Evolutionary conservation across 768 basidiomycete species (phyloP).

Genomic region (Rhizopogon vinicolor): DNA sequence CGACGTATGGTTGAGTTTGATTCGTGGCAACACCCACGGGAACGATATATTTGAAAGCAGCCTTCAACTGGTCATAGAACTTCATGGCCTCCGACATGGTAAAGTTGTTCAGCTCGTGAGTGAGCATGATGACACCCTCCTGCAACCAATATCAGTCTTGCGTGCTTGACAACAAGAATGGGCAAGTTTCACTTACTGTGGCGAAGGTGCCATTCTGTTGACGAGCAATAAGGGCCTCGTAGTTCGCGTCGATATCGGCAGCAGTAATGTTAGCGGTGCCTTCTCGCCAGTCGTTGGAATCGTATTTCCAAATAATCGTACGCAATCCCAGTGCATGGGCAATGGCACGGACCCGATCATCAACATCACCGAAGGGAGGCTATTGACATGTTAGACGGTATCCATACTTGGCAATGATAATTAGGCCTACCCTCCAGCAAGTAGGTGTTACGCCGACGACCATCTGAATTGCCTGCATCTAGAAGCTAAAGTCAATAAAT

Average conservation of each 20-base stretch:
- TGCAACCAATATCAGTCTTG: constrained; percentile 11
- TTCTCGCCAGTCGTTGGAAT: constrained; percentile 72
- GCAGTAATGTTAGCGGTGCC: constrained; percentile 40
- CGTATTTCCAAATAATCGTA: constrained; percentile 71
- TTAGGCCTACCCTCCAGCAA: constrained; percentile 48
- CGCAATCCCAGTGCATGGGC: constrained; percentile 61
- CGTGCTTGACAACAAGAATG: too few relatives aligned
- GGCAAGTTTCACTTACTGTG: constrained; percentile 22
- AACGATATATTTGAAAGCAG: constrained; percentile 44
- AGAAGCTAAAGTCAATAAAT: background rate
- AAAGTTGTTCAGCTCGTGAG: constrained; percentile 56
- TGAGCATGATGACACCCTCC: constrained; percentile 49
- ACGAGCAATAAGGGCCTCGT: constrained; percentile 45
- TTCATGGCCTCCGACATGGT: constrained; percentile 61
- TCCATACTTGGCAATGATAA: background rate
- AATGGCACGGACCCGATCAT: constrained; percentile 73
- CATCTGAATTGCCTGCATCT: constrained; percentile 52
- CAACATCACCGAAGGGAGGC: constrained; percentile 67
- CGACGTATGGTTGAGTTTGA: constrained; percentile 47
- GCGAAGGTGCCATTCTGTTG: constrained; percentile 39
- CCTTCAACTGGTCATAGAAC: constrained; percentile 40
- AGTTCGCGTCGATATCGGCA: constrained; percentile 47
- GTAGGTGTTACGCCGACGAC: constrained; percentile 52
- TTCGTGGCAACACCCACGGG: constrained; percentile 52
- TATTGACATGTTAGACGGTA: constrained; percentile 12